These are phyloP conservation scores for Limnanthes douglasii DNA, from an alignment of 345 rosid species.

Conservation along the genomic window DNA sequence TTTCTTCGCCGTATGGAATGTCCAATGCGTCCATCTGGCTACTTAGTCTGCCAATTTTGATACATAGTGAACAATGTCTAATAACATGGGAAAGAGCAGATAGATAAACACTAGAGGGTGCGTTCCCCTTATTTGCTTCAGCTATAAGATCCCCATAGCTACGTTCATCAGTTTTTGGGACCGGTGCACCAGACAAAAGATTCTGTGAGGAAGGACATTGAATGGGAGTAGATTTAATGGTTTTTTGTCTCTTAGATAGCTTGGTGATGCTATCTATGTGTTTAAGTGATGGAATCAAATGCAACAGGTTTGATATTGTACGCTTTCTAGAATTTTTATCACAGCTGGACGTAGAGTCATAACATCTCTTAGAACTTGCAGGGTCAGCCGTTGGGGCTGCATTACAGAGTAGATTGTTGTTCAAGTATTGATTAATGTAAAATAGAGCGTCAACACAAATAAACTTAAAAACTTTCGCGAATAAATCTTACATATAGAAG, in stretches of 20 bases:
- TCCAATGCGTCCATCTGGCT: constrained; percentile 90
- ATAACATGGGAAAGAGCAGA: constrained; percentile 88
- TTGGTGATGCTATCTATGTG: constrained; percentile 23
- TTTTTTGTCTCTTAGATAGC: constrained; percentile 37
- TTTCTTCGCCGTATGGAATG: constrained; percentile 89
- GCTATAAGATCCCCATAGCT: constrained; percentile 73
- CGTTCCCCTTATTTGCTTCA: constrained; percentile 93
- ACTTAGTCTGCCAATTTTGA: constrained; percentile 89
- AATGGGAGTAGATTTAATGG: constrained; percentile 22
- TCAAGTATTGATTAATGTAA: constrained; percentile 12
- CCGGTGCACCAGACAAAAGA: constrained; percentile 22
- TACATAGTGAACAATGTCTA: constrained; percentile 82
- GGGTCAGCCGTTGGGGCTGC: constrained; percentile 42
- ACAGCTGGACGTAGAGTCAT: constrained; percentile 24
- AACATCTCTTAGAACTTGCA: constrained; percentile 16
- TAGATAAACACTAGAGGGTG: constrained; percentile 65
- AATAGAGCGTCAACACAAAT: constrained; percentile 3
- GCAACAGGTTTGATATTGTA: constrained; percentile 50
- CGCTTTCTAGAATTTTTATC: constrained; percentile 50
- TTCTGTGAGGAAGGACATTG: constrained; percentile 21
- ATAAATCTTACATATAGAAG: constrained; percentile 70
- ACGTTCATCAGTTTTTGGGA: constrained; percentile 32
- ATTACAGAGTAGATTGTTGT: constrained; percentile 15
- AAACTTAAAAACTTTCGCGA: constrained; percentile 8
- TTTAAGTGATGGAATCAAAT: constrained; percentile 71